Conservation (phyloP, 768 basidiomycete genomes). For the Russula virescens region DNA sequence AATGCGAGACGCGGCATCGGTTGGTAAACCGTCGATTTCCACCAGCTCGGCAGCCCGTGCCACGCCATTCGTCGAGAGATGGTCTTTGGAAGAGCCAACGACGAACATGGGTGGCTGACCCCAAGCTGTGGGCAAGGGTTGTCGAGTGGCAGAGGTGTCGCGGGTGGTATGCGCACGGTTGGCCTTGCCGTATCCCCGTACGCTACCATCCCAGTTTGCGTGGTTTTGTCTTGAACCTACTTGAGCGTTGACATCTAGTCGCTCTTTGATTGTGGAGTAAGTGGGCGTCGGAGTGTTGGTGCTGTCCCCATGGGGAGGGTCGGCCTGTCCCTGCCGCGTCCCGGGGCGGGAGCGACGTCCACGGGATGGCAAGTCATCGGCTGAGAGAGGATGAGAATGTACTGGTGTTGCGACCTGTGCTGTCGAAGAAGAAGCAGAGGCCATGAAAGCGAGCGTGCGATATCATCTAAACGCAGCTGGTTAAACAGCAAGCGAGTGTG, state of each 20-base stretch:
- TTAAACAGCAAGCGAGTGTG: neutral
- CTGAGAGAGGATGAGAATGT: slow-evolving; percentile 66
- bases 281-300: slow-evolving; percentile 36
- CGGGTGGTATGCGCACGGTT: slow-evolving; percentile 31
- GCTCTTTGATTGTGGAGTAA: slow-evolving; percentile 59
- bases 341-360: slow-evolving; percentile 48
- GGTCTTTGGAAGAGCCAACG: slow-evolving; percentile 23
- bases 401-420: slow-evolving; percentile 43
- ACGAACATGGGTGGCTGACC: slow-evolving; percentile 28
- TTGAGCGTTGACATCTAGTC: slow-evolving; percentile 44
- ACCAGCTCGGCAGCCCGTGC: slow-evolving; percentile 7
- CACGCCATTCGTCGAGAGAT: neutral
- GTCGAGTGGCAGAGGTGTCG: slow-evolving; percentile 31
- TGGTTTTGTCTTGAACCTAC: slow-evolving; percentile 27
- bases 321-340: slow-evolving; percentile 31
- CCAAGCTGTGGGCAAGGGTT: slow-evolving; percentile 38
- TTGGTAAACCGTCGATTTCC: slow-evolving; percentile 7
- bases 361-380: slow-evolving; percentile 41
- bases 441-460: slow-evolving; percentile 17
- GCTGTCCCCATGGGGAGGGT: slow-evolving; percentile 23
- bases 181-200: slow-evolving; percentile 48
- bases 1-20: slow-evolving; percentile 40
- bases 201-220: slow-evolving; percentile 47
- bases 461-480: neutral
- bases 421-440: slow-evolving; percentile 27